A percentile compares a stretch with the other conserved stretches of the same genome.
Evolutionary conservation across 768 basidiomycete genomes (phyloP).

Genomic region (Daedaleopsis nitida): DNA sequence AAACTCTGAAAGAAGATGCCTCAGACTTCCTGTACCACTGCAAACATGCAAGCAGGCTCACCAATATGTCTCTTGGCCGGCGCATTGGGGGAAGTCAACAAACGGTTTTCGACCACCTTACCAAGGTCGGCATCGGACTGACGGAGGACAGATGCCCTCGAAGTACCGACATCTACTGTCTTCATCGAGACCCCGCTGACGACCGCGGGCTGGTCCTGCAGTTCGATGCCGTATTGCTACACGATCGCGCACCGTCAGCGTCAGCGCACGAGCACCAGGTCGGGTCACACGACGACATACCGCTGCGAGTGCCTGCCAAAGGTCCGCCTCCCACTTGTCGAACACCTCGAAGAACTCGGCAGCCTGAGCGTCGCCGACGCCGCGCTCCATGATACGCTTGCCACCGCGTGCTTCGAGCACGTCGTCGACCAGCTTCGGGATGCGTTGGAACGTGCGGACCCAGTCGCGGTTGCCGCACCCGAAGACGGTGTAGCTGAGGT

Average conservation of each 20-base stretch:
- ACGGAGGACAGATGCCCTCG: constrained; percentile 37
- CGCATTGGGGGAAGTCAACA: constrained; percentile 41
- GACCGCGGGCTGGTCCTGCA: constrained; percentile 8
- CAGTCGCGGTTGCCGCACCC: constrained; percentile 55
- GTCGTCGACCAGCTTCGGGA: constrained; percentile 44
- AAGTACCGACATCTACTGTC: constrained; percentile 34
- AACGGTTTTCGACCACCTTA: constrained; percentile 40
- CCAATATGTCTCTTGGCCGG: constrained; percentile 47
- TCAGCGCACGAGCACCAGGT: neutral
- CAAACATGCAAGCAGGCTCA: constrained; percentile 13
- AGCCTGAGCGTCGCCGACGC: constrained; percentile 45
- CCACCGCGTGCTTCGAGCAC: constrained; percentile 38
- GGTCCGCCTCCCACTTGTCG: constrained; percentile 42
- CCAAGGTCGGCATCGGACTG: constrained; percentile 42
- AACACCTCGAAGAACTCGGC: constrained; percentile 46
- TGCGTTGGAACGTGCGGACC: constrained; percentile 47
- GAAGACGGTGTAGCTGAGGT: constrained; percentile 46
- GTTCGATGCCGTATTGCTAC: constrained; percentile 36
- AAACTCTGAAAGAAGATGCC: constrained; percentile 32
- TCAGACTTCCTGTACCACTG: neutral
- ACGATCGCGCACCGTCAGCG: neutral
- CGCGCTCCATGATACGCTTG: constrained; percentile 38
- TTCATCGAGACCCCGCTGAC: constrained; percentile 32
- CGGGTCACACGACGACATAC: constrained; percentile 21
- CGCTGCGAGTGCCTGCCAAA: constrained; percentile 40